Percentiles rank a stretch among this genome's conserved stretches.
phyloP scores from a whole-genome alignment of 805 yeast species.

The Ogataea paradorogensis region DNA sequence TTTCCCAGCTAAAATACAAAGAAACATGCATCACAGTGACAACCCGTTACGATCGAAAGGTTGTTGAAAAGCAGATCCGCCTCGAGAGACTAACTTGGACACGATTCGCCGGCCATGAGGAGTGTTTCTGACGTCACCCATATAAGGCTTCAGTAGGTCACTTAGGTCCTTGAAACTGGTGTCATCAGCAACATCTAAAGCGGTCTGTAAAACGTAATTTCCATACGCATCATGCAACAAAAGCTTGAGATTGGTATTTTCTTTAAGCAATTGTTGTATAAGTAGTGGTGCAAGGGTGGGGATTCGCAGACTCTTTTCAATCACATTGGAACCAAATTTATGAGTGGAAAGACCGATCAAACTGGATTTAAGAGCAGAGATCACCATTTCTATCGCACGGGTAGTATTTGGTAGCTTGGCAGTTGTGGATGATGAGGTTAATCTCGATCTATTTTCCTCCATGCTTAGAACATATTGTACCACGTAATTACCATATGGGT shows the following conservation, averaged over 20 bases:
- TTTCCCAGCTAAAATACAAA: constrained; percentile 19
- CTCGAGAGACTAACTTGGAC: constrained; percentile 48
- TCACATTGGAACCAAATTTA: constrained; percentile 59
- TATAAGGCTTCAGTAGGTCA: constrained; percentile 63
- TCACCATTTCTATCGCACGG: constrained; percentile 29
- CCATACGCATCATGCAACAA: constrained; percentile 58
- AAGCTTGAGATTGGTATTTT: constrained; percentile 35
- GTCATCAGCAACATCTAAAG: constrained; percentile 53
- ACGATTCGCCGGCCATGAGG: constrained; percentile 96
- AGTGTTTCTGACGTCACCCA: constrained; percentile 78
- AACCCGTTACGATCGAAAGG: constrained; percentile 1
- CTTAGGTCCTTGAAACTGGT: constrained; percentile 54
- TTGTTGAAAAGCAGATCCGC: constrained; percentile 23
- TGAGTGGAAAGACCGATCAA: constrained; percentile 47
- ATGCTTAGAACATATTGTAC: constrained; percentile 78
- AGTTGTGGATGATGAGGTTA: constrained; percentile 23
- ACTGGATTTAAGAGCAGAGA: constrained; percentile 29
- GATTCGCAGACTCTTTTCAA: constrained; percentile 53
- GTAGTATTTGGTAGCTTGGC: constrained; percentile 30
- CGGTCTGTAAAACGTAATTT: constrained; percentile 57
- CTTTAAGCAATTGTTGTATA: constrained; percentile 41
- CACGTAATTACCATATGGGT: constrained; percentile 96
- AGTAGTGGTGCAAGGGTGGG: constrained; percentile 44
- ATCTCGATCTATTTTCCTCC: constrained; percentile 35
- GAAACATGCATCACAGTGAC: constrained; percentile 18